Evolutionary conservation across 108 stramenopile species (phyloP).

Genomic region (Stephanodiscus minutulus): DNA sequence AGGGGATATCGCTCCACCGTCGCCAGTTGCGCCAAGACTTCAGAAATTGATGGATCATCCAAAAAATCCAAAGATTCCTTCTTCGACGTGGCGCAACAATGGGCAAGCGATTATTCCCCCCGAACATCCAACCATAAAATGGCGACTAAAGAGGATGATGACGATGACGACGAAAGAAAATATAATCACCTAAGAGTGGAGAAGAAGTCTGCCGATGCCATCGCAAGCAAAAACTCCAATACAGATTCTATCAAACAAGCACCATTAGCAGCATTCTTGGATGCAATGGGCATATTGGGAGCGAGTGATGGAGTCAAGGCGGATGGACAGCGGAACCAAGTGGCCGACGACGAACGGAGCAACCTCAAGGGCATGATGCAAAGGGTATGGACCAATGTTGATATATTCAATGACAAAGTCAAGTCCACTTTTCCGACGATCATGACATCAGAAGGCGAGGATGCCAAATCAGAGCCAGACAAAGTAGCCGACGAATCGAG

Average conservation of each 20-base stretch:
- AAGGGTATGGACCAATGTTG: constrained; percentile 14
- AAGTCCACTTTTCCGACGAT: constrained; percentile 16
- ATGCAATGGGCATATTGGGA: too few species aligned
- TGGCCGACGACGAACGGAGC: neutral
- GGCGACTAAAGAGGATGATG: neutral
- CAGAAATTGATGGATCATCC: neutral
- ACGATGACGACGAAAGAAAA: neutral
- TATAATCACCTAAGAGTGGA: neutral
- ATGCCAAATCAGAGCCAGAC: neutral
- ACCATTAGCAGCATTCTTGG: neutral
- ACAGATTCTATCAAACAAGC: neutral
- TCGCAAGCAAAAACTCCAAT: too few species aligned
- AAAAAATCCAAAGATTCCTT: constrained; percentile 15
- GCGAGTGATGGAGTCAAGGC: constrained; percentile 7
- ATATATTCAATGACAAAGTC: neutral
- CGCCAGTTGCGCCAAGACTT: neutral
- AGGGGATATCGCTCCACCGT: neutral
- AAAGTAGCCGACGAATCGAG: constrained; percentile 7
- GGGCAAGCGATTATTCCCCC: constrained; percentile 9
- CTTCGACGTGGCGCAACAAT: constrained; percentile 46
- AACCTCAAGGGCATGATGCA: constrained; percentile 4
- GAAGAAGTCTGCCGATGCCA: too few species aligned
- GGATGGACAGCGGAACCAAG: neutral
- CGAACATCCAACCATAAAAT: neutral
- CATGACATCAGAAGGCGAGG: neutral